Base-by-base conservation (phyloP, 2,329 filamentous ascomycete genomes). In the Tolypocladium cylindrosporum region DNA sequence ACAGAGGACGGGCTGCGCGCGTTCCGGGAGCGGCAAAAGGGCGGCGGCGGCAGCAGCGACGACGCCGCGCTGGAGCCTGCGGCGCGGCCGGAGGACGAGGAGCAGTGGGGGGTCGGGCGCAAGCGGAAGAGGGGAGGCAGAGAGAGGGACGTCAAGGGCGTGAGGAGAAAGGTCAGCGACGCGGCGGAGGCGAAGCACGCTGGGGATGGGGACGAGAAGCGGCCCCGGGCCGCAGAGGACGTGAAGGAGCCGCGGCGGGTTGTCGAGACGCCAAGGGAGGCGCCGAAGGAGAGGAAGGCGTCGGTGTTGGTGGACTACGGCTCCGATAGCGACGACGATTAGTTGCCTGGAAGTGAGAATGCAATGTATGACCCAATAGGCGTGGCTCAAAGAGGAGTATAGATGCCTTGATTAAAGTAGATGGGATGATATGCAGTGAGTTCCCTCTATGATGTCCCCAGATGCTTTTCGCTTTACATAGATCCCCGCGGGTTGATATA, bases 1-100 rank as follows among this genome's bases (percentile, higher is more conserved):
- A 81, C 78, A 43, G 80, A 84, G 64, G 78, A 81, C 31, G 77
- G 82, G 7, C 68, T 88, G 21, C 74, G 73, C 62, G 73, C 72
- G 36, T 88, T 88, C 65, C 74, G 83, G 57, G 73, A 75, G 67
- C 74, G 75, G 65, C 81, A 82, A 71, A 72, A 68, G 66, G 57
- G 66, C 40, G 58, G 69, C 40, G 21, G 60, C n/a, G 42, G 57
- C 2, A 45, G 59, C 43, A n/a, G n/a, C n/a, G 56, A 48, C 65
- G 66, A 60, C 45, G 58, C 56, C 57, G 58, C 24, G 60, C 62
- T 61, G 58, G 67, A 62, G 56, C 64, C 62, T 54, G 61, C 45
- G 10, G 57, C 54, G n/a, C 62, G 36, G 56, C 62, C 52, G 4
- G 70, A 71, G 60, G 71, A 57, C 50, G 58, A 57, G 48, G 71